phyloP scores from a whole-genome alignment of 495 filamentous ascomycete species.

The Articulospora tetracladia region DNA sequence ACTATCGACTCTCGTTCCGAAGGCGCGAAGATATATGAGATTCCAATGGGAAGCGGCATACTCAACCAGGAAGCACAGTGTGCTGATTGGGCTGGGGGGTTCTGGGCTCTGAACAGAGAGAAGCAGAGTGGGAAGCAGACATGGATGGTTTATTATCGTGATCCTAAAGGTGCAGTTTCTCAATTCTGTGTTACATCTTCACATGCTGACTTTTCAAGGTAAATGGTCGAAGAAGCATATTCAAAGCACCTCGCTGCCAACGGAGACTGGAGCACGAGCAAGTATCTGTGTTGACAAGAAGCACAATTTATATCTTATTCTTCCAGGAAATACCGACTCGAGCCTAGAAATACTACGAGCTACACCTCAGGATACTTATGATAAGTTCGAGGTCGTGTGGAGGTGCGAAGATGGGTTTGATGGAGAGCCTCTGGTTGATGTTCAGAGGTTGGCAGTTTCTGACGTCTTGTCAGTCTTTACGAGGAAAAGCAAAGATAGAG shows the following conservation, averaged over 20 bases:
- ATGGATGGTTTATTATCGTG: conserved; percentile 20
- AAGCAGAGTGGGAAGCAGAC: conserved; percentile 7
- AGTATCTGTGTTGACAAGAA: conserved; percentile 19
- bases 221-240: conserved; percentile 11
- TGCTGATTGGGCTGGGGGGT: conserved; percentile 16
- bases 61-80: conserved; percentile 21
- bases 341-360: conserved; percentile 13
- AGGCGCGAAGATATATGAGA: conserved; percentile 13
- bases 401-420: conserved; percentile 12
- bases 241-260: conserved; percentile 7
- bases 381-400: conserved; percentile 8
- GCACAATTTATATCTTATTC: conserved; percentile 13
- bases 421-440: conserved; percentile 22
- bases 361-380: neutral
- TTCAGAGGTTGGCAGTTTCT: conserved; percentile 9
- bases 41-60: conserved; percentile 20
- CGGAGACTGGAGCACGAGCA: conserved; percentile 13
- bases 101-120: conserved; percentile 19
- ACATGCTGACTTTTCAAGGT: conserved; percentile 4
- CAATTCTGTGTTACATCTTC: neutral
- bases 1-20: neutral
- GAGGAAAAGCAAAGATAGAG: conserved; percentile 1
- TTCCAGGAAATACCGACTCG: conserved; percentile 18
- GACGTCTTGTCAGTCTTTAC: conserved; percentile 20
- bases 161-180: conserved; percentile 6